Conservation (phyloP, 371 early-diverging fungal species). For the Syncephalastrum monosporum region DNA sequence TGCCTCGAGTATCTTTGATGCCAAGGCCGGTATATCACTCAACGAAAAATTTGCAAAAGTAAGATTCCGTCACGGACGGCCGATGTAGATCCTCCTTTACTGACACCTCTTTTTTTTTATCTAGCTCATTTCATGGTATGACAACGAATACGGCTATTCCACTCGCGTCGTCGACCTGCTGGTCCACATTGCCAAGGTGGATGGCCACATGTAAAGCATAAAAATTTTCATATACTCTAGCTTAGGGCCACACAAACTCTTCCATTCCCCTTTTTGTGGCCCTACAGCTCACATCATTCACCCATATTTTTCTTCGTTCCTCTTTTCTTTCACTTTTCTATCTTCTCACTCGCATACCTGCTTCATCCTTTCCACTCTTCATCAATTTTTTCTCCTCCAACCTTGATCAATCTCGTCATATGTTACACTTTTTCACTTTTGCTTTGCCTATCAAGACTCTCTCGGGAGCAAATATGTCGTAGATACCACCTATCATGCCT, state of each 20-base stretch:
- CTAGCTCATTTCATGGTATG: slow-evolving; percentile 93
- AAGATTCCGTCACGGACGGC: slow-evolving; percentile 21
- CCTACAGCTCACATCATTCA: slow-evolving; percentile 4
- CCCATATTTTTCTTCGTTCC: neutral
- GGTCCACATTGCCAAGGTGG: slow-evolving; percentile 18
- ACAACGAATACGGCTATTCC: slow-evolving; percentile 95
- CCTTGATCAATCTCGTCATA: slow-evolving; percentile 2
- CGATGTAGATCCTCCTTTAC: slow-evolving; percentile 24
- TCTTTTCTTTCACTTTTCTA: slow-evolving; percentile 2
- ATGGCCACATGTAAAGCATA: slow-evolving; percentile 14
- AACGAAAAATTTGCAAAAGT: slow-evolving; percentile 95
- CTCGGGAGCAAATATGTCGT: slow-evolving; percentile 6
- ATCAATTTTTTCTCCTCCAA: slow-evolving; percentile 2
- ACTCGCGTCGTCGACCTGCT: slow-evolving; percentile 23
- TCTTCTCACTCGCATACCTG: slow-evolving; percentile 1
- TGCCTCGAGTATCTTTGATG: slow-evolving; percentile 95
- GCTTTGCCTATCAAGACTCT: neutral
- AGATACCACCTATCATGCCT: slow-evolving; percentile 6
- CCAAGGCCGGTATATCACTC: slow-evolving; percentile 95
- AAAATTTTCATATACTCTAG: neutral
- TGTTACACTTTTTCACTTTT: slow-evolving; percentile 8
- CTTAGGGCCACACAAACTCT: neutral
- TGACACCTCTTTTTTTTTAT: neutral
- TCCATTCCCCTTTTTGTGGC: neutral
- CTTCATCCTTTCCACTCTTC: neutral